These are phyloP conservation scores for Elsinoe fawcettii DNA, from an alignment of 2,329 filamentous ascomycete species.

Conservation along the genomic window DNA sequence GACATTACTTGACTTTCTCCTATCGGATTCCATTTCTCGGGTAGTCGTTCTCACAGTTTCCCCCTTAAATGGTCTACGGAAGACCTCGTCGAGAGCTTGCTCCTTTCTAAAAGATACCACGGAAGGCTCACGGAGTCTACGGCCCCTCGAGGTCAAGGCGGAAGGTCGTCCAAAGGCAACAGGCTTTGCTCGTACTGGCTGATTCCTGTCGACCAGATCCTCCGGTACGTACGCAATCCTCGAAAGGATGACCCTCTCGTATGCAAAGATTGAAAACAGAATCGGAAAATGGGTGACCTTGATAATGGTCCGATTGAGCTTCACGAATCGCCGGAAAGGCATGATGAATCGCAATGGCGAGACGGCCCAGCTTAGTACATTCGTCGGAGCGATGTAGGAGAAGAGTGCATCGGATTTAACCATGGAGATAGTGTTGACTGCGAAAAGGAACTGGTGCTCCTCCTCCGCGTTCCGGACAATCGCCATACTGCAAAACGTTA, in stretches of 20 bases:
- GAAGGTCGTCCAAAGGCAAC: slow-evolving; percentile 30
- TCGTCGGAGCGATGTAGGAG: slow-evolving; percentile 85
- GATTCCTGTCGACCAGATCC: slow-evolving; percentile 70
- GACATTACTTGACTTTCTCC: slow-evolving; percentile 67
- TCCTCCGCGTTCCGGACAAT: slow-evolving; percentile 90
- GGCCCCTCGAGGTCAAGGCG: slow-evolving; percentile 16
- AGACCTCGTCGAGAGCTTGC: slow-evolving; percentile 82
- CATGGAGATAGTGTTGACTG: slow-evolving; percentile 95
- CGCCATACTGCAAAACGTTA: slow-evolving; percentile 49
- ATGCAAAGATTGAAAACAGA: slow-evolving; percentile 75
- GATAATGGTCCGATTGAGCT: slow-evolving; percentile 81
- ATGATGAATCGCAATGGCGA: slow-evolving; percentile 75
- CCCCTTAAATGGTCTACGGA: slow-evolving; percentile 59
- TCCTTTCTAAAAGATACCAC: slow-evolving; percentile 86
- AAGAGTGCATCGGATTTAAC: slow-evolving; percentile 97
- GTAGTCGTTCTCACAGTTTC: slow-evolving; percentile 48
- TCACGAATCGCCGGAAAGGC: slow-evolving; percentile 72
- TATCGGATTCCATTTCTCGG: slow-evolving; percentile 40
- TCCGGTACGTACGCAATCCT: slow-evolving; percentile 71
- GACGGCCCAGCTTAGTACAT: slow-evolving; percentile 83
- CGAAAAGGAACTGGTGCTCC: slow-evolving; percentile 87
- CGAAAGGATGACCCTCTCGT: slow-evolving; percentile 73
- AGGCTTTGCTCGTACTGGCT: slow-evolving; percentile 23
- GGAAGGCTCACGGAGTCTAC: slow-evolving; percentile 71
- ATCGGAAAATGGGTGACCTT: slow-evolving; percentile 86